Conservation (phyloP, 1,284 basidiomycete genomes). For the Irpex sp. region DNA sequence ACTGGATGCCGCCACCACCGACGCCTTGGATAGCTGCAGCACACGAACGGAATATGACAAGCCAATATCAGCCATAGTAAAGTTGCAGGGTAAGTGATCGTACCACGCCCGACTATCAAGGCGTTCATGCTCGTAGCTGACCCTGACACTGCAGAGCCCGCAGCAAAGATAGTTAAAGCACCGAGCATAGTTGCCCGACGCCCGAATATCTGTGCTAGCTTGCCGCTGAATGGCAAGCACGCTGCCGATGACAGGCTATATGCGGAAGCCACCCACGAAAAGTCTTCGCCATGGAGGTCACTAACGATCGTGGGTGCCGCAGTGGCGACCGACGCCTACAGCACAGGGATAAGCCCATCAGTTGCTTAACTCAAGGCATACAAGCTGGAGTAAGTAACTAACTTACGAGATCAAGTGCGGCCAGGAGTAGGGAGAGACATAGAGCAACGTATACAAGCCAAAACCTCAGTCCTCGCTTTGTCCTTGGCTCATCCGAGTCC, state of each 20-base stretch:
- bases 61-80: neutral
- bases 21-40: slow-evolving; percentile 37
- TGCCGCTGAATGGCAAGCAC: slow-evolving; percentile 26
- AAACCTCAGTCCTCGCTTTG: slow-evolving; percentile 15
- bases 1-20: slow-evolving; percentile 40
- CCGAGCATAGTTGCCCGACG: slow-evolving; percentile 32
- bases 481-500: neutral
- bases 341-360: neutral
- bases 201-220: slow-evolving; percentile 26
- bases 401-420: slow-evolving; percentile 18
- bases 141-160: slow-evolving; percentile 34
- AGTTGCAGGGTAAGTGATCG: neutral
- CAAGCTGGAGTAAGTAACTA: neutral
- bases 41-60: neutral
- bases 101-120: slow-evolving; percentile 32
- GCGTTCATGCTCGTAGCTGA: slow-evolving; percentile 33
- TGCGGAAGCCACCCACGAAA: slow-evolving; percentile 30
- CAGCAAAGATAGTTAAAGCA: slow-evolving; percentile 32
- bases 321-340: slow-evolving; percentile 30
- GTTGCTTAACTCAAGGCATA: neutral
- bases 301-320: slow-evolving; percentile 31
- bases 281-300: slow-evolving; percentile 27
- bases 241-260: slow-evolving; percentile 29
- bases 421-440: slow-evolving; percentile 14
- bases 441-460: slow-evolving; percentile 18